phyloP scores from a whole-genome alignment of 805 yeast genomes.

The Kazachstania martiniae region DNA sequence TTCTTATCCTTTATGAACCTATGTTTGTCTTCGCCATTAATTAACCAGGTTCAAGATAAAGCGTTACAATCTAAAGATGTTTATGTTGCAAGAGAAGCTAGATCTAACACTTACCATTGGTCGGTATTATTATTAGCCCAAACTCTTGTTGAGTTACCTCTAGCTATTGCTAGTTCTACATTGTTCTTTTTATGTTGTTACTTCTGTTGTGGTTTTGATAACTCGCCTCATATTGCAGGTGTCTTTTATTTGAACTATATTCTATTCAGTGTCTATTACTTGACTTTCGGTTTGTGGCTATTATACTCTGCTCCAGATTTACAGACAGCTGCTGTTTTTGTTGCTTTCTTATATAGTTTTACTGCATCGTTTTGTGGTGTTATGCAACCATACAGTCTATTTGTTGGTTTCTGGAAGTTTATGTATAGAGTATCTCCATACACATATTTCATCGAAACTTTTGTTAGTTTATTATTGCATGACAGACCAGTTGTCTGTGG shows the following conservation, averaged over 20 bases:
- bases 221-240: slow-evolving; percentile 36
- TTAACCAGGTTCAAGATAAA: slow-evolving; percentile 54
- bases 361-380: slow-evolving; percentile 31
- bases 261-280: slow-evolving; percentile 32
- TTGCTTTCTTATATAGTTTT: slow-evolving; percentile 31
- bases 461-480: slow-evolving; percentile 40
- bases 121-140: slow-evolving; percentile 46
- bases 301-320: slow-evolving; percentile 57
- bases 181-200: slow-evolving; percentile 44
- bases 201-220: slow-evolving; percentile 36
- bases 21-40: slow-evolving; percentile 45
- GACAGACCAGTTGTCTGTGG: slow-evolving; percentile 41
- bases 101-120: slow-evolving; percentile 71
- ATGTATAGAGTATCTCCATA: slow-evolving; percentile 62
- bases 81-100: slow-evolving; percentile 60
- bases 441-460: slow-evolving; percentile 45
- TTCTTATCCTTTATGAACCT: slow-evolving; percentile 51
- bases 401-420: slow-evolving; percentile 70
- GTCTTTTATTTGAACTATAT: slow-evolving; percentile 36
- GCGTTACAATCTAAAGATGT: slow-evolving; percentile 51
- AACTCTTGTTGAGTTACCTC: slow-evolving; percentile 50
- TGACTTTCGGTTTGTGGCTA: slow-evolving; percentile 39
- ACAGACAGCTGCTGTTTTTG: slow-evolving; percentile 54
- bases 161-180: slow-evolving; percentile 38
- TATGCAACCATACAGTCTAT: slow-evolving; percentile 27